Evolutionary conservation across 139 green algal species (phyloP), one percentile per base, ranked within the genome.

Genomic region (Yamagishiella unicocca): DNA sequence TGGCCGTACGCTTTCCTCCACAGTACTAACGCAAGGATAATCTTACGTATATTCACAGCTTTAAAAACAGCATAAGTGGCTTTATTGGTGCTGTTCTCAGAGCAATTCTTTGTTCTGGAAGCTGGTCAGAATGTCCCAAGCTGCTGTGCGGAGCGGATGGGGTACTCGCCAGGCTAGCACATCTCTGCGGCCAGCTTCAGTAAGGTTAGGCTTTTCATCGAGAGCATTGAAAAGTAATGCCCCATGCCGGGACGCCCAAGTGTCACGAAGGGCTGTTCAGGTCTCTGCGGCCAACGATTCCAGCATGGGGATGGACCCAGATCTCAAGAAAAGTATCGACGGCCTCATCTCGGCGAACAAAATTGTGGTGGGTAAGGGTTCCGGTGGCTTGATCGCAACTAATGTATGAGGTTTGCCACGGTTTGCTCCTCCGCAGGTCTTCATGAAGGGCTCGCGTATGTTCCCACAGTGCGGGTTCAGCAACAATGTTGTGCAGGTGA

Each of bases 391-490:
- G 64, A 43, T 42, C 19, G 29, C 31, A 4, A 72, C 10, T 43
- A 10, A 6, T 45, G 4, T 24, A 22, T 21, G 2, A 4, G 40
- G 9, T 61, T 21, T 17, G 25, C 1, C 40, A 66, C 4, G 35
- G 38, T 37, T 33, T 76, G 35, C 67, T 67, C 29, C 1, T 12
- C 17, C 4, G 1, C 61, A 76, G 80, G 88, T 98, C 22, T 99
- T 98, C 92, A 99, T 99, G 91, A 98, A 98, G 89, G 97, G 97
- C 70, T 98, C 89, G 17, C 95, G 93, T 67, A 79, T 96, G 89
- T 96, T 98, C 55, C 97, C 97, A 0, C 93, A 97, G 94, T 99
- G 98, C 82, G 98, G 98, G 66, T 99, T 99, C 91, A 97, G 92
- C 73, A 98, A 99, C 90, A 99, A 95, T 1, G 96, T 96, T 17